Evolutionary conservation across 768 basidiomycete species (phyloP), one percentile per base, ranked within the genome.

Genomic region (Floccularia luteovirens): DNA sequence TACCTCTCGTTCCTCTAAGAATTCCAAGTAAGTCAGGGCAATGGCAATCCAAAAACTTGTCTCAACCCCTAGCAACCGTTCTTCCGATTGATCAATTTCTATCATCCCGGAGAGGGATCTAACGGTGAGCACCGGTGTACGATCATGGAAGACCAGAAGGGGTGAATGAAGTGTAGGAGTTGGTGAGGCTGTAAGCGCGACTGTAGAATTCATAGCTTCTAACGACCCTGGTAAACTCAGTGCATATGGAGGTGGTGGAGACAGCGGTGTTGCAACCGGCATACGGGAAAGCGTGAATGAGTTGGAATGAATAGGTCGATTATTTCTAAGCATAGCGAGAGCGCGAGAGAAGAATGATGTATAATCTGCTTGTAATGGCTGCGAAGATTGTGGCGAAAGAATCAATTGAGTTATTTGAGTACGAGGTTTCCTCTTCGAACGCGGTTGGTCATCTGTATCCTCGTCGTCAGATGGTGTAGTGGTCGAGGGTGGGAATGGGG

Each of bases 1-100:
- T 46, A 86, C 88, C 66, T 88, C 86, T 49, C 84, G 69, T 48
- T 89, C 85, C 49, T 74, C 75, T 49, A 90, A 56, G 51, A 86
- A 90, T 43, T 85, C 84, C 10, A 86, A 58, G 54, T 88, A 90
- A 2, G 83, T 79, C 49, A 89, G 54, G 0, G 79, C 79, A 28
- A 85, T 64, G 0, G 83, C 75, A 32, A 90, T 68, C 79, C 85
- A 90, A 53, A 90, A 90, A 39, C 78, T 78, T 20, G 73, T 72
- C 35, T 87, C 82, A 21, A 90, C 75, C 11, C 86, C 88, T 17
- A 87, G 52, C 22, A 68, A 57, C 13, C 62, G 57, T 38, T 77
- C 76, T 43, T 82, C 72, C 3, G 63, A 59, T 37, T 63, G 58
- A 25, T 87, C 74, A 25, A 90, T 57, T 53, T 83, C 82, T 27